Conservation (phyloP, 108 stramenopile genomes). For the Cyclotella sp. region DNA sequence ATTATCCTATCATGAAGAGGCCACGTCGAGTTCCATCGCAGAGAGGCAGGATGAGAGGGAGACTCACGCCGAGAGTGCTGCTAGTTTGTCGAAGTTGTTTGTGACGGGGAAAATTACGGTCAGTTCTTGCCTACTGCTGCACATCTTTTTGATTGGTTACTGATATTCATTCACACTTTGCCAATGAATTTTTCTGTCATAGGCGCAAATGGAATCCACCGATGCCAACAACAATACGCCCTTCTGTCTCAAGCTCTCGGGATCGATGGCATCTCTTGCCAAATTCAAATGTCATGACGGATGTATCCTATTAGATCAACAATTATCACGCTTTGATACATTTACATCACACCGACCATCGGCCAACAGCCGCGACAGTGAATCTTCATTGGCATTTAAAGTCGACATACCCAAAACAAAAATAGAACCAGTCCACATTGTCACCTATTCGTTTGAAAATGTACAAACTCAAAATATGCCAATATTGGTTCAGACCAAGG, state of each 20-base stretch:
- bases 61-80: slow-evolving; percentile 6
- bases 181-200: neutral
- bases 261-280: slow-evolving; percentile 9
- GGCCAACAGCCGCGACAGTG: neutral
- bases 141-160: neutral
- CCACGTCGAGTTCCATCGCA: slow-evolving; percentile 48
- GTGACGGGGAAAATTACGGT: slow-evolving; percentile 68
- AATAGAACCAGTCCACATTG: slow-evolving; percentile 43
- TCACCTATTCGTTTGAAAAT: slow-evolving; percentile 48
- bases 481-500: slow-evolving; percentile 70
- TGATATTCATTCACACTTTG: neutral
- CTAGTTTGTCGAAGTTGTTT: slow-evolving; percentile 40
- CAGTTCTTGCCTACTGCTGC: neutral
- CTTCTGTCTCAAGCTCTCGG: slow-evolving; percentile 23
- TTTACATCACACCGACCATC: neutral
- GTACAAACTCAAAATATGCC: slow-evolving; percentile 69
- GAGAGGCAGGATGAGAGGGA: slow-evolving; percentile 25
- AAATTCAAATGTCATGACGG: slow-evolving; percentile 19
- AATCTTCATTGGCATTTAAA: neutral
- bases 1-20: slow-evolving; percentile 69
- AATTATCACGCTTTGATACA: too few relatives aligned
- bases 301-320: neutral
- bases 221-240: slow-evolving; percentile 69
- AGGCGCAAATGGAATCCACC: slow-evolving; percentile 67
- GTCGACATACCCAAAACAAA: slow-evolving; percentile 67